A percentile compares a stretch with the other conserved stretches of the same genome.
Evolutionary conservation across 768 basidiomycete species (phyloP).

Genomic region (Lepiota brunneoincarnata): DNA sequence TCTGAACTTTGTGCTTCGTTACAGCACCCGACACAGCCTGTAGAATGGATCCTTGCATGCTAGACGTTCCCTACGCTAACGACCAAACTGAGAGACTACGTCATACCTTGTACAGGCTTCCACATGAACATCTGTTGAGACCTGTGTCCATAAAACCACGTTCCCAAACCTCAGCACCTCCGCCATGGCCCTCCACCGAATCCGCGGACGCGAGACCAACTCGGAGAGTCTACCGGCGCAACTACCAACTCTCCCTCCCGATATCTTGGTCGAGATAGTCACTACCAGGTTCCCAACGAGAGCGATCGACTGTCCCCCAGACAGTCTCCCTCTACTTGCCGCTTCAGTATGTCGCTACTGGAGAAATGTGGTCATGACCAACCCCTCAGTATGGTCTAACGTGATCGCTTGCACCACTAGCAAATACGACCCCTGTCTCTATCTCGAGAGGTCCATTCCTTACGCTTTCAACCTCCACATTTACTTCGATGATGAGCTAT

Average conservation of each 20-base stretch:
- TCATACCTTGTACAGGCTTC: too few relatives aligned
- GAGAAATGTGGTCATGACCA: background rate
- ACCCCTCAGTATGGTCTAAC: background rate
- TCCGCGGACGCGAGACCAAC: too few relatives aligned
- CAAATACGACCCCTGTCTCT: background rate
- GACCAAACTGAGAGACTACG: too few relatives aligned
- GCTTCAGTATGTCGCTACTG: constrained; percentile 1
- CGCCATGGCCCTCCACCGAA: too few relatives aligned
- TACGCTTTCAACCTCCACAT: background rate
- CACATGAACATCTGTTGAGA: too few relatives aligned
- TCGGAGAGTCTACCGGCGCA: background rate
- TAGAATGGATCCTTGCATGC: too few relatives aligned
- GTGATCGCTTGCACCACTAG: background rate
- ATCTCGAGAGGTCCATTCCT: background rate
- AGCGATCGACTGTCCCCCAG: background rate
- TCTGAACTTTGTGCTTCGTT: too few relatives aligned
- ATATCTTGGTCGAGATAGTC: background rate
- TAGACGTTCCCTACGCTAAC: too few relatives aligned
- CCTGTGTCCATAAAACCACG: background rate
- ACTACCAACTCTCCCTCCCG: background rate
- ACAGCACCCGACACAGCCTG: too few relatives aligned
- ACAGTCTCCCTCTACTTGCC: background rate
- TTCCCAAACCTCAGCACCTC: too few relatives aligned
- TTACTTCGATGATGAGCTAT: background rate
- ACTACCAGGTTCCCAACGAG: background rate